Evolutionary conservation across 495 filamentous ascomycete species (phyloP), one percentile per base, ranked within the genome.

Genomic region (Penicillium cosmopolitanum): DNA sequence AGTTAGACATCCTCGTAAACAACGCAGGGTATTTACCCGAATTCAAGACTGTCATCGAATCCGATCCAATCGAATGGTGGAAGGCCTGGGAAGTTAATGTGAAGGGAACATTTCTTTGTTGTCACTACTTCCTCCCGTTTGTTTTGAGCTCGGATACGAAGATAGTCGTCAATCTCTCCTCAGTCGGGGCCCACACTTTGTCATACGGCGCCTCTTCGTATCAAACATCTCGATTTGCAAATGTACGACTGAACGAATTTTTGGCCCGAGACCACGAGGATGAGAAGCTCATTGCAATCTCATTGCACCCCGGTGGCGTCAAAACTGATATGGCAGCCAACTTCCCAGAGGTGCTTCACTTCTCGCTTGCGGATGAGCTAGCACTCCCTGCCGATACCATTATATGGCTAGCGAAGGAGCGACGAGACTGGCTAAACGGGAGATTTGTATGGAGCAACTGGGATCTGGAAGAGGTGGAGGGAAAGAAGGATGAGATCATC

Each of bases 1-100:
- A 66, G 1, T 56, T 85, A 0, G 83, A 87, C 51, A 75, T 86
- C 40, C 62, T 86, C 15, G 68, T 86, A 58, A 85, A 83, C 63
- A 85, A 86, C 50, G 82, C 84, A 0, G 84, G 79, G n/a, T 61
- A 65, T 36, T 57, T 81, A 5, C 67, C 75, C 13, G 31, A 61
- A 8, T 80, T 63, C 62, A 33, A 18, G 12, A 69, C 60, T 1
- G 65, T 85, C 5, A 66, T 61, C 1, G 82, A 84, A 0, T 62
- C 57, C 6, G 76, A 84, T 25, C 73, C 74, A 5, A 69, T 70
- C 0, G 65, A 73, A 15, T 84, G 81, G 77, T 83, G 77, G 77
- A 56, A 66, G 8, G 65, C 70, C 4, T 78, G 60, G 67, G 71
- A 76, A 12, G 67, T 80, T 53, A 85, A 84, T 50, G 52, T 81